Base-by-base conservation (phyloP, 768 basidiomycete genomes). In the Auriculariales sp. region DNA sequence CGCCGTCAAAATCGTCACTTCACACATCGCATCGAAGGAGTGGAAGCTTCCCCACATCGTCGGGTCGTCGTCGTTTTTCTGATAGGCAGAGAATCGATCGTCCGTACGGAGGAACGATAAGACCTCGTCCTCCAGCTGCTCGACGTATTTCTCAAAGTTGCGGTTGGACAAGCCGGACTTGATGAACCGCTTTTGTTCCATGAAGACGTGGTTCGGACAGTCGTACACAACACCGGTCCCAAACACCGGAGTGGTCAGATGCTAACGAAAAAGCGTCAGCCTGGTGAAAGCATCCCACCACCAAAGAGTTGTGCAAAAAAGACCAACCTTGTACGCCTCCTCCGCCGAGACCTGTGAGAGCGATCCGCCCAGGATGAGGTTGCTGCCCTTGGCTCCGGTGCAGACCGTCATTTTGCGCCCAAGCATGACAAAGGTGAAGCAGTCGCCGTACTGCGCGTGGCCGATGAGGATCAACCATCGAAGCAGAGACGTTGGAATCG, bases 171-270 rank as follows among this genome's bases (percentile, higher is more conserved):
- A 78, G 24, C 95, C 93, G 53, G 91, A 81, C 69, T 99, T 99
- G 65, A 98, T 83, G 60, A 97, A 97, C 62, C 84, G 86, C 74
- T 99, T 99, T 64, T 99, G 95, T 59, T 99, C 92, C 93, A 99
- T 98, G 65, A 99, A 81, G 36, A 86, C 68, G 45, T 93, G 87
- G 64, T 98, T 98, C 28, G 95, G 94, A 47, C 88, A 81, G 58
- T 98, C 95, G 62, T 98, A 99, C 10, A 97, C 93, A 39, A 99
- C 95, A 44, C 89, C 93, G 60, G 90, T 91, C 39, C 95, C 95
- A 59, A 99, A 99, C 11, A 98, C 81, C 3, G 94, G 94, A 0
- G 85, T 93, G 0, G 92, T 94, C 42, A 93, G 67, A 61, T 87
- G 84, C 91, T 94, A 56, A 11, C 22, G 28, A 5, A 39, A 49